Percentiles rank a stretch among this genome's conserved stretches.
These are phyloP conservation scores for Osmozyma mogii DNA, from an alignment of 805 yeast genomes.

Conservation along the genomic window DNA sequence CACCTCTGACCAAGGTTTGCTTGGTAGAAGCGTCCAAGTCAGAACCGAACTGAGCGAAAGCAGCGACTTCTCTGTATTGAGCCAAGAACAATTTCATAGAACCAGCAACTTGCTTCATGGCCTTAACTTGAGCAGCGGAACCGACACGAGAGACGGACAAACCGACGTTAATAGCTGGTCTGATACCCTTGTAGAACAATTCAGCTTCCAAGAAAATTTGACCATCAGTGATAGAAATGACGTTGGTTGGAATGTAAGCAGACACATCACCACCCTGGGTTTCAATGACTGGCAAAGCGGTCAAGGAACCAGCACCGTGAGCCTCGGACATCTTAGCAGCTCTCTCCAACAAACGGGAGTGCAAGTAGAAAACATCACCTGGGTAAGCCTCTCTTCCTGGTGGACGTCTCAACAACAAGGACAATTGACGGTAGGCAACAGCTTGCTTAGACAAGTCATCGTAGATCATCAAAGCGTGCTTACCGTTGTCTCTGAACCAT, in stretches of 20 bases:
- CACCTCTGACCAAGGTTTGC: constrained; percentile 99
- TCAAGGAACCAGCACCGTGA: constrained; percentile 88
- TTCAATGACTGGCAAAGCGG: constrained; percentile 94
- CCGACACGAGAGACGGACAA: constrained; percentile 99
- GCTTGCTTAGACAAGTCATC: constrained; percentile 99
- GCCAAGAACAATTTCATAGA: constrained; percentile 99
- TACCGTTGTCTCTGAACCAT: constrained; percentile 99
- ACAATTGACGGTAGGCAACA: constrained; percentile 99
- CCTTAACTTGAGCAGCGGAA: constrained; percentile 99
- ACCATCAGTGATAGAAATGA: constrained; percentile 95
- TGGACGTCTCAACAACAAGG: constrained; percentile 93
- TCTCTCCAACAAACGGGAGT: constrained; percentile 92
- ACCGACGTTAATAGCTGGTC: constrained; percentile 99
- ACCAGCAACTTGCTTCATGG: constrained; percentile 99
- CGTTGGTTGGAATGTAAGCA: constrained; percentile 96
- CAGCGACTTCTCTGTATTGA: constrained; percentile 99
- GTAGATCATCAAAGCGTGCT: constrained; percentile 92
- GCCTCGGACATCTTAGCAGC: constrained; percentile 93
- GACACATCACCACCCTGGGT: constrained; percentile 99
- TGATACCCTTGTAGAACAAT: constrained; percentile 99
- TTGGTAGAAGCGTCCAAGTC: constrained; percentile 99
- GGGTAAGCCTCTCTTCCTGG: constrained; percentile 97
- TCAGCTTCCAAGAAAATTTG: constrained; percentile 99
- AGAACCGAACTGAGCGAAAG: constrained; percentile 99
- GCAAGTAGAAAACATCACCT: constrained; percentile 94